Evolutionary conservation across 257 asterid genomes (phyloP).

Genomic region (Solanum pennellii): DNA sequence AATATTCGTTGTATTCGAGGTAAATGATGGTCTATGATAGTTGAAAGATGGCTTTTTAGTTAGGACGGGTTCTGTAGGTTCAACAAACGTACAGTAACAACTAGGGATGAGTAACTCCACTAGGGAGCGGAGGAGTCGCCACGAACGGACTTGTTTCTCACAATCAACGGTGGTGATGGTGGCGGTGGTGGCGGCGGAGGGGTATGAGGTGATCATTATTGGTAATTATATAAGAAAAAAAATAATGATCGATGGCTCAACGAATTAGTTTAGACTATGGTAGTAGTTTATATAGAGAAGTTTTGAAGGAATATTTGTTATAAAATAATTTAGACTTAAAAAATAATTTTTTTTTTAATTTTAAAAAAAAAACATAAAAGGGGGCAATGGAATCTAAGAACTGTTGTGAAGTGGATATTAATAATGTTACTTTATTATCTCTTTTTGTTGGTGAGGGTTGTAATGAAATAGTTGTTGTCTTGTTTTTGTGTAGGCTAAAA

Average conservation of each 20-base stretch:
- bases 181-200: neutral
- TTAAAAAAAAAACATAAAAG: neutral
- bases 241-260: neutral
- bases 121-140: slow-evolving; percentile 57
- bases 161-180: slow-evolving; percentile 43
- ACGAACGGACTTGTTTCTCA: slow-evolving; percentile 54
- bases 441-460: neutral
- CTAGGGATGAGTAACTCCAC: slow-evolving; percentile 42
- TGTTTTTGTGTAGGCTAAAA: neutral
- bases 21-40: neutral
- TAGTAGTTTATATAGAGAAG: neutral
- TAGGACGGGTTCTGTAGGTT: slow-evolving; percentile 8
- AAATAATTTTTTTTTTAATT: no score
- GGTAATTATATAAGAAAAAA: neutral
- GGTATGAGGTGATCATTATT: slow-evolving; percentile 16
- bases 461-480: neutral
- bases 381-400: neutral
- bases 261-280: neutral
- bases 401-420: neutral
- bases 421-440: neutral
- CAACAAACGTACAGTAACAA: slow-evolving; percentile 39
- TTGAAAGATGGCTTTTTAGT: slow-evolving; percentile 1
- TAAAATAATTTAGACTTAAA: neutral
- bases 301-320: neutral
- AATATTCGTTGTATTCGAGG: slow-evolving; percentile 2